Base-by-base conservation (phyloP, 106 monocot species). In the Acanthochlamys bracteata region DNA sequence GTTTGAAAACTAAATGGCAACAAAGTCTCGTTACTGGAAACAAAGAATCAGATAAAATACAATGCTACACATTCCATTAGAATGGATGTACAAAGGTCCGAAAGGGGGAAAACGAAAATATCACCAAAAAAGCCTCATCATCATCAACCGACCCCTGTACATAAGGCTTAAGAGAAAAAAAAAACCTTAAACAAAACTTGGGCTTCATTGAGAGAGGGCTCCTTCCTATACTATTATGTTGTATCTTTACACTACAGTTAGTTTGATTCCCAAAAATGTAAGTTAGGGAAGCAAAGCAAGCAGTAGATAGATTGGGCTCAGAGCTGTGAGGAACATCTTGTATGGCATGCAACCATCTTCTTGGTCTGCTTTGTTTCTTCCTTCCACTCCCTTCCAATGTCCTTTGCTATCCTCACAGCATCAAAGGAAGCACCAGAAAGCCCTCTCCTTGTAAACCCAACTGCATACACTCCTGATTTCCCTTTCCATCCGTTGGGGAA, bases 401-500 rank as follows among this genome's bases (percentile, higher is more conserved):
- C 81, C 24, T 69, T 64, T 4, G 76, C 66, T 23, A 69, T 57
- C 26, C 65, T 68, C 53, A 69, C 57, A 3, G 81, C 81, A 61
- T 81, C 81, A 9, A 64, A 52, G 27, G 81, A 81, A 10, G 81
- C 76, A 54, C 81, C 81, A 54, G 81, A 57, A 9, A 81, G 76
- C 33, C 81, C 77, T 53, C 73, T 63, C 55, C 55, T 69, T 53
- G 76, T 82, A 73, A 82, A 82, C 14, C 81, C 81, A 27, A 82
- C 81, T 17, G 81, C 76, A 40, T 82, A 82, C 14, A 82, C 65
- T 15, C 81, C 81, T 0, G 63, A 51, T 24, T 69, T 55, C 0
- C 81, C 81, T 25, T 82, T 82, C 81, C 81, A 82, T n/a, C 72
- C 69, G 33, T 80, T 60, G 4, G 81, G 81, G 59, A 79, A 79